These are phyloP conservation scores for Leucosporidium yakuticum DNA, from an alignment of 768 basidiomycete genomes.

Conservation along the genomic window DNA sequence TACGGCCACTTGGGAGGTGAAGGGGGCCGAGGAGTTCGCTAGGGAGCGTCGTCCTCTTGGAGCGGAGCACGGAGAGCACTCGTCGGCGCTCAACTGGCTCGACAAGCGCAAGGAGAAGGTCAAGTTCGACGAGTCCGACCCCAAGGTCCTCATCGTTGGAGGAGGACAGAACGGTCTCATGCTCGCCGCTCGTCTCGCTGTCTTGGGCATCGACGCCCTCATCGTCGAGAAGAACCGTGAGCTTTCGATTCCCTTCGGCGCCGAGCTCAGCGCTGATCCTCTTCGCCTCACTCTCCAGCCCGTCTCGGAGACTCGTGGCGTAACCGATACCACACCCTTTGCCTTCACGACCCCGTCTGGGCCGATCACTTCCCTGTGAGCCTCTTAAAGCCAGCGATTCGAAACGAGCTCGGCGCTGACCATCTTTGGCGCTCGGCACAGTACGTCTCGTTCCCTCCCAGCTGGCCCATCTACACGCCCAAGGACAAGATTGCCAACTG, in stretches of 20 bases:
- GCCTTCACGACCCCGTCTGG: conserved; percentile 51
- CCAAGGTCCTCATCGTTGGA: conserved; percentile 52
- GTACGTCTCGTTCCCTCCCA: neutral
- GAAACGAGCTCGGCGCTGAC: too few relatives aligned
- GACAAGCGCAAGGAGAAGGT: conserved; percentile 47
- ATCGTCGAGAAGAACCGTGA: conserved; percentile 59
- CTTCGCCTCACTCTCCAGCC: neutral
- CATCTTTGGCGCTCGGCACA: too few relatives aligned
- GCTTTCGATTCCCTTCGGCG: conserved; percentile 38
- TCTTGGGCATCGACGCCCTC: conserved; percentile 53
- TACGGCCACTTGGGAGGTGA: conserved; percentile 35
- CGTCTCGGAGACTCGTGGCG: conserved; percentile 44
- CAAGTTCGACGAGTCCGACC: conserved; percentile 52
- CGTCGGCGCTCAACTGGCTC: conserved; percentile 48
- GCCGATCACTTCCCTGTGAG: conserved; percentile 49
- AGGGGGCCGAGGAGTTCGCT: conserved; percentile 34
- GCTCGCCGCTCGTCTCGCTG: conserved; percentile 60
- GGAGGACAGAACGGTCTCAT: conserved; percentile 58
- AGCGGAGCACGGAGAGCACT: conserved; percentile 35
- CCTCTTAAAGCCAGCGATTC: too few relatives aligned
- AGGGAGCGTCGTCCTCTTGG: conserved; percentile 34
- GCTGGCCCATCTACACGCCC: conserved; percentile 43
- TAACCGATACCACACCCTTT: conserved; percentile 49
- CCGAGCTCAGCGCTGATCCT: neutral
- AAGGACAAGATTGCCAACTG: conserved; percentile 41